Evolutionary conservation across 306 rosid species (phyloP).

Genomic region (Acmispon strigosus): DNA sequence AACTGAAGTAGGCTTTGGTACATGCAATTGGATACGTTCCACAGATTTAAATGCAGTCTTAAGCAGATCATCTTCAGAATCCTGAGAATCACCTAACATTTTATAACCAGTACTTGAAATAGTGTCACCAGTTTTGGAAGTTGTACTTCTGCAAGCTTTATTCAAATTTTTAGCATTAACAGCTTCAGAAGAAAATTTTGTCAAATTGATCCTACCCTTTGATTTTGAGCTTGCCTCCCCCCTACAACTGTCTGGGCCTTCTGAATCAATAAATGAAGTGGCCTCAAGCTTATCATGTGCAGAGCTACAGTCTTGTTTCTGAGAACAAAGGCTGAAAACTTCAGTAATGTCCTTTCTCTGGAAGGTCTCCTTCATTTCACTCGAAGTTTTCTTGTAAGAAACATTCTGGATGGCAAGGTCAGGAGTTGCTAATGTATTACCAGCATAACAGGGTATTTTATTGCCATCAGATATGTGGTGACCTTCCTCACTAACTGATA

Average conservation of each 20-base stretch:
- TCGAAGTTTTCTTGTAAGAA: constrained; percentile 31
- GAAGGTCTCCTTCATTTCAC: constrained; percentile 24
- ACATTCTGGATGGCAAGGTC: constrained; percentile 32
- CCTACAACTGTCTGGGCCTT: constrained; percentile 32
- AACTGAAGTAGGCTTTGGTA: constrained; percentile 49
- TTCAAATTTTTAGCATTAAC: constrained; percentile 25
- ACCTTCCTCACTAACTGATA: constrained; percentile 33
- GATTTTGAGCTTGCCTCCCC: constrained; percentile 35
- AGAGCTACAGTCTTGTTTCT: constrained; percentile 31
- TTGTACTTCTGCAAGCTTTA: constrained; percentile 26
- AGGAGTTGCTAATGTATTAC: constrained; percentile 27
- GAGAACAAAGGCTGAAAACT: constrained; percentile 29
- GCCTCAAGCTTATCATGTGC: constrained; percentile 22
- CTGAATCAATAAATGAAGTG: constrained; percentile 31
- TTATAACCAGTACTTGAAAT: constrained; percentile 10
- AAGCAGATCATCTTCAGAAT: constrained; percentile 43
- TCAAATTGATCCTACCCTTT: constrained; percentile 33
- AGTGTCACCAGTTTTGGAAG: constrained; percentile 28
- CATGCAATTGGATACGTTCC: constrained; percentile 38
- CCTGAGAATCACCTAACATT: constrained; percentile 33
- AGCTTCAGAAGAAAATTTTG: constrained; percentile 32
- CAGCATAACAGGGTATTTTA: constrained; percentile 21
- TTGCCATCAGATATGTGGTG: constrained; percentile 30
- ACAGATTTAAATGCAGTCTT: constrained; percentile 57
- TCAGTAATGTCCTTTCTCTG: constrained; percentile 33